These are phyloP conservation scores for Cladophialophora chaetospira DNA, from an alignment of 2,329 filamentous ascomycete genomes.

Conservation along the genomic window DNA sequence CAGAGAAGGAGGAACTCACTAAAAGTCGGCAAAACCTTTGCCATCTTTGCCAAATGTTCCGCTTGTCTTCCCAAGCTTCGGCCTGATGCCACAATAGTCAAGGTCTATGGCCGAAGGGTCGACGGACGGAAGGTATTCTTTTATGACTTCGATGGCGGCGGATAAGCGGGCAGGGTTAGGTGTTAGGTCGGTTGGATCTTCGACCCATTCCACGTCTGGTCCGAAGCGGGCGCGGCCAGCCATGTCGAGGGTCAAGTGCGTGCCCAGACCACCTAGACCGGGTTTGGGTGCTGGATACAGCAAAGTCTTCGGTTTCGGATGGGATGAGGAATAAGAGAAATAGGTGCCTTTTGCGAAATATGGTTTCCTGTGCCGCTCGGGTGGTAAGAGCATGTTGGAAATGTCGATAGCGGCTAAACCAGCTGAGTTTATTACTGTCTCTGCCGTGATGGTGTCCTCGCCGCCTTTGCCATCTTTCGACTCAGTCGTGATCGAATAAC, in stretches of 20 bases:
- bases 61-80: slow-evolving; percentile 73
- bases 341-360: slow-evolving; percentile 95
- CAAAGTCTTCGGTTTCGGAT: slow-evolving; percentile 69
- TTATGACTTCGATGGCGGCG: slow-evolving; percentile 73
- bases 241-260: slow-evolving; percentile 90
- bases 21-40: slow-evolving; percentile 79
- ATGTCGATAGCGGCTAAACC: slow-evolving; percentile 75
- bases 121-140: slow-evolving; percentile 74
- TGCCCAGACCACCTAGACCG: slow-evolving; percentile 84
- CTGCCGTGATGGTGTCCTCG: slow-evolving; percentile 64
- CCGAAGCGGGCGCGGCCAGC: slow-evolving; percentile 84
- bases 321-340: slow-evolving; percentile 74
- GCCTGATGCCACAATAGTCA: slow-evolving; percentile 90
- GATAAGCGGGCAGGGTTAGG: slow-evolving; percentile 65
- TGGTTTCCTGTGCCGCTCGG: slow-evolving; percentile 58
- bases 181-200: slow-evolving; percentile 69
- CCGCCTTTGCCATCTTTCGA: slow-evolving; percentile 37
- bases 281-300: slow-evolving; percentile 86
- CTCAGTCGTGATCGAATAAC: slow-evolving; percentile 66
- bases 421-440: slow-evolving; percentile 81
- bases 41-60: slow-evolving; percentile 55
- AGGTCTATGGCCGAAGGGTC: slow-evolving; percentile 66
- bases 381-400: slow-evolving; percentile 77
- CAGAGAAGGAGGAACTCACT: no score
- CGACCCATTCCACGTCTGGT: slow-evolving; percentile 92